Percentiles rank a stretch among this genome's conserved stretches.
Evolutionary conservation across 1,139 yeast species (phyloP).

Genomic region (Kodamaea arcana): DNA sequence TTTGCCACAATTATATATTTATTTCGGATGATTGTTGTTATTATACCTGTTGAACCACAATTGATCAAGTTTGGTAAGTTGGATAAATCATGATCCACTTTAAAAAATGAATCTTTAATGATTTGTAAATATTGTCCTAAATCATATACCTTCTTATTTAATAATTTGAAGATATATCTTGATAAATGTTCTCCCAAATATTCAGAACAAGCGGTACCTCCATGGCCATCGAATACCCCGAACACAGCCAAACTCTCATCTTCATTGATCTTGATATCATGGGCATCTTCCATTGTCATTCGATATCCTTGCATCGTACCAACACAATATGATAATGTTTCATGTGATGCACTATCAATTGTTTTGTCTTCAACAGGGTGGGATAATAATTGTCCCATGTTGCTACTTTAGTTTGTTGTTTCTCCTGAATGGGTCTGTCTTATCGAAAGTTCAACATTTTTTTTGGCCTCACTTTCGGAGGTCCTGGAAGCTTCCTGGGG

Average conservation of each 20-base stretch:
- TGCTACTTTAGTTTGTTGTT: too few relatives aligned
- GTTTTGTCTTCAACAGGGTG: conserved; percentile 72
- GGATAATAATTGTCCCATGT: conserved; percentile 78
- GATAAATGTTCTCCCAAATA: conserved; percentile 48
- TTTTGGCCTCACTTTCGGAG: too few relatives aligned
- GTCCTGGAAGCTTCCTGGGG: too few relatives aligned
- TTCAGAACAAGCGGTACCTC: conserved; percentile 61
- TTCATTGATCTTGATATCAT: conserved; percentile 43
- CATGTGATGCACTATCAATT: conserved; percentile 42
- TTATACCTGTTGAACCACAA: conserved; percentile 69
- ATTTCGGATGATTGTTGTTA: conserved; percentile 49
- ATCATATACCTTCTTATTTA: conserved; percentile 16
- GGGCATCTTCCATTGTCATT: conserved; percentile 76
- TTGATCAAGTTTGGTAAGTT: conserved; percentile 36
- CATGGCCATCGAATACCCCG: conserved; percentile 81
- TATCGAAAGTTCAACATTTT: too few relatives aligned
- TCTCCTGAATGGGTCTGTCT: too few relatives aligned
- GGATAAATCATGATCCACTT: conserved; percentile 53
- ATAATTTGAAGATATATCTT: conserved; percentile 24
- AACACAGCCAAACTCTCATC: conserved; percentile 52
- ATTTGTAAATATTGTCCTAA: conserved; percentile 21
- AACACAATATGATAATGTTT: conserved; percentile 51
- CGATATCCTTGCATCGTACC: conserved; percentile 83
- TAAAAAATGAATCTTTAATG: conserved; percentile 53
- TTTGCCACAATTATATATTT: conserved; percentile 56